Evolutionary conservation across 2,329 filamentous ascomycete species (phyloP).

Genomic region (Mariannaea sp.): DNA sequence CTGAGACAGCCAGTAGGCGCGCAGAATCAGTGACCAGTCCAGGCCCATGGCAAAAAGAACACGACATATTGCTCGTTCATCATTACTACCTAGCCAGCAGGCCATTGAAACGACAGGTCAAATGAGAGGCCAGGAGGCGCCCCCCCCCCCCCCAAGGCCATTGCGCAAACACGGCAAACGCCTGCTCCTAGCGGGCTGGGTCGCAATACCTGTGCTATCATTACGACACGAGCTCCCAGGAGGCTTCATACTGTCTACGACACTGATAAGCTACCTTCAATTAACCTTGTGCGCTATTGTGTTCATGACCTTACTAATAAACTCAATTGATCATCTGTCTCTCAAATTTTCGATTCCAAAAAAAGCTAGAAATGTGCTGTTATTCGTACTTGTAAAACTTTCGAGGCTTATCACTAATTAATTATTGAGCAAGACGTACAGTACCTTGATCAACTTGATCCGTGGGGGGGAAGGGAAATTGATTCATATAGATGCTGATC

Average conservation of each 20-base stretch:
- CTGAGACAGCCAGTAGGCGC: conserved; percentile 25
- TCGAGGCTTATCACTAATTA: conserved; percentile 14
- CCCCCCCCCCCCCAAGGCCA: too few species aligned
- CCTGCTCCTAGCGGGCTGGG: background rate
- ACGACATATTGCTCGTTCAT: too few species aligned
- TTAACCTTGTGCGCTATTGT: conserved; percentile 29
- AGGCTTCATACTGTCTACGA: conserved; percentile 22
- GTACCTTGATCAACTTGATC: too few species aligned
- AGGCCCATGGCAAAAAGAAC: conserved; percentile 9
- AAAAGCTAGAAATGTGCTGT: conserved; percentile 8
- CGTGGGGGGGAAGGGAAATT: conserved; percentile 21
- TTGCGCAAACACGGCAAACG: too few species aligned
- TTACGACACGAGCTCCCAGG: conserved; percentile 30
- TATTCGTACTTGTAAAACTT: conserved; percentile 9
- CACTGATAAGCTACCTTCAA: conserved; percentile 23
- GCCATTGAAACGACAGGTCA: conserved; percentile 24
- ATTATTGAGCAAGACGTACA: conserved; percentile 8
- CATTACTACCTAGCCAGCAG: conserved; percentile 25
- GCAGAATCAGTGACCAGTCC: conserved; percentile 19
- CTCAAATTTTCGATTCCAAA: background rate
- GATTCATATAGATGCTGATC: conserved; percentile 16
- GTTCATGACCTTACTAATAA: conserved; percentile 18
- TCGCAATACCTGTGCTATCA: too few species aligned
- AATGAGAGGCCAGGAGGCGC: conserved; percentile 11
- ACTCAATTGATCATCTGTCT: conserved; percentile 2